A percentile compares a stretch with the other conserved stretches of the same genome.
phyloP scores from a whole-genome alignment of 768 basidiomycete genomes.

The Suillus weaverae region DNA sequence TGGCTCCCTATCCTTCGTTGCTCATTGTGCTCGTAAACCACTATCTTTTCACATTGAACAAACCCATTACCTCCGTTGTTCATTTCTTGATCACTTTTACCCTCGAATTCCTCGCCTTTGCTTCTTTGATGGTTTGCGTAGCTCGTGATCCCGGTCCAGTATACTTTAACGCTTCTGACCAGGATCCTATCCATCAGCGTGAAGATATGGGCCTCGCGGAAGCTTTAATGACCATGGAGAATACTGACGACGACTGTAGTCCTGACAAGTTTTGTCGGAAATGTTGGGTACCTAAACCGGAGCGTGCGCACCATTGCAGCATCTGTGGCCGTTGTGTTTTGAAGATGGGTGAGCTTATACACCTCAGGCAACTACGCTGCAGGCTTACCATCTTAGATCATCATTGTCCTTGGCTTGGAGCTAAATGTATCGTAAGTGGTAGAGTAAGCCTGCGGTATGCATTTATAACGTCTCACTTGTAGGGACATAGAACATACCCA shows the following conservation, averaged over 20 bases:
- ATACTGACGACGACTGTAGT: slow-evolving; percentile 54
- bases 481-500: slow-evolving; percentile 85
- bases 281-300: slow-evolving; percentile 79
- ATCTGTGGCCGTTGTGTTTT: slow-evolving; percentile 76
- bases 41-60: slow-evolving; percentile 55
- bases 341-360: slow-evolving; percentile 68
- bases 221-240: slow-evolving; percentile 52
- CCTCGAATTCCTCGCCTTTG: slow-evolving; percentile 67
- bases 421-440: slow-evolving; percentile 69
- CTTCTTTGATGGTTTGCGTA: slow-evolving; percentile 71
- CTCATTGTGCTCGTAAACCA: slow-evolving; percentile 67
- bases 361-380: neutral
- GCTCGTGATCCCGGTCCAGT: slow-evolving; percentile 76
- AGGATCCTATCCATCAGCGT: slow-evolving; percentile 30
- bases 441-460: neutral
- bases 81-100: slow-evolving; percentile 64
- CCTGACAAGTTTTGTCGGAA: slow-evolving; percentile 75
- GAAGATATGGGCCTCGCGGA: slow-evolving; percentile 55
- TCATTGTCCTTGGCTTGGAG: slow-evolving; percentile 83
- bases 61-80: slow-evolving; percentile 43
- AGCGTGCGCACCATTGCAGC: slow-evolving; percentile 77
- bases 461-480: slow-evolving; percentile 7
- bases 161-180: slow-evolving; percentile 20
- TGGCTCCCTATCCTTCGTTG: slow-evolving; percentile 75
- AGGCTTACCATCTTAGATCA: slow-evolving; percentile 53